Percentiles rank a stretch among this genome's conserved stretches.
Conservation (phyloP, 2,329 filamentous ascomycete genomes). For the Emergomyces orientalis region DNA sequence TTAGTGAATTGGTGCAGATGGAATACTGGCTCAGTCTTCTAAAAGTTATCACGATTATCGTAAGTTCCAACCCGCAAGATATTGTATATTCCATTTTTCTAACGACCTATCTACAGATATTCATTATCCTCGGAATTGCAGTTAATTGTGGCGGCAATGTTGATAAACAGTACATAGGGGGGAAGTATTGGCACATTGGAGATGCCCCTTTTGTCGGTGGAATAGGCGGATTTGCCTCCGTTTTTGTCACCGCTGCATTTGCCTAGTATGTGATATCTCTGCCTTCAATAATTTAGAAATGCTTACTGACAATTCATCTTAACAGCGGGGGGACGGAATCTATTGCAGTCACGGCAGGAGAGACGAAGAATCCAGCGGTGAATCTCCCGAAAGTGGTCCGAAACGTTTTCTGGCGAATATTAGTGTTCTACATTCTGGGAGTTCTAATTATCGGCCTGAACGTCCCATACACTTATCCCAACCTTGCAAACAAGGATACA, state of each 20-base stretch:
- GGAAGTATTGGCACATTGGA: constrained; percentile 48
- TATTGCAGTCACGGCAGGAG: constrained; percentile 57
- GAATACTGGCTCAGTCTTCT: constrained; percentile 36
- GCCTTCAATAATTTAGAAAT: not conserved
- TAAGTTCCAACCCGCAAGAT: constrained; percentile 19
- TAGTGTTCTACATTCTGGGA: constrained; percentile 47
- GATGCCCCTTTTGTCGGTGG: constrained; percentile 57
- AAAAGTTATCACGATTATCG: constrained; percentile 35
- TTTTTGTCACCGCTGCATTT: constrained; percentile 54
- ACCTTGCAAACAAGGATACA: constrained; percentile 36
- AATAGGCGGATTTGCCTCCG: constrained; percentile 56
- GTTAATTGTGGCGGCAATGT: constrained; percentile 51
- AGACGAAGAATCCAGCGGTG: constrained; percentile 53
- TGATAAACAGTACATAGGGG: constrained; percentile 48
- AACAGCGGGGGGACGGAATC: constrained; percentile 50
- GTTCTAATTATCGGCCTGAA: constrained; percentile 50
- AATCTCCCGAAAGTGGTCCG: constrained; percentile 55
- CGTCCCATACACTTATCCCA: constrained; percentile 47
- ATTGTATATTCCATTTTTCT: constrained; percentile 16
- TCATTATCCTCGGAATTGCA: constrained; percentile 54
- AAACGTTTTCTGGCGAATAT: constrained; percentile 56
- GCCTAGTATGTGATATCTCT: constrained; percentile 37
- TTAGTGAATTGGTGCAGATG: constrained; percentile 18
- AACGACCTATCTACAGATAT: constrained; percentile 34
- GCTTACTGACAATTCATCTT: constrained; percentile 13